Conservation (phyloP, 805 yeast species). For the Lipomyces mesembrius region DNA sequence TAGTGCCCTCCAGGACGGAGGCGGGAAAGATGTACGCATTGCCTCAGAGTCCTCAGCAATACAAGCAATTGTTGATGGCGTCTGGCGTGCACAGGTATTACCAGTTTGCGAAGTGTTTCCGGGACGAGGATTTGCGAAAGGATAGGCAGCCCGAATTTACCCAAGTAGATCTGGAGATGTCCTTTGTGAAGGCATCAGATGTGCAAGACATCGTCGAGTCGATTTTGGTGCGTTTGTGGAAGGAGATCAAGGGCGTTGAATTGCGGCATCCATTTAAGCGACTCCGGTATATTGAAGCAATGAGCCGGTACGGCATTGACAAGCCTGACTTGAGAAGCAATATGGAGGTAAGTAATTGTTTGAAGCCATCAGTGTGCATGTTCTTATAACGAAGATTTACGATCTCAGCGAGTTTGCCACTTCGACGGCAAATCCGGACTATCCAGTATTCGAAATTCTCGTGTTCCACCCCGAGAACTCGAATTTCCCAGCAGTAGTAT, state of each 20-base stretch:
- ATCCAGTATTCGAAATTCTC: conserved; percentile 75
- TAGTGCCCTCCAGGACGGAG: conserved; percentile 82
- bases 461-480: conserved; percentile 51
- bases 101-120: conserved; percentile 90
- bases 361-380: too few relatives aligned
- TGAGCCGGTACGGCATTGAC: conserved; percentile 82
- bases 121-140: conserved; percentile 93
- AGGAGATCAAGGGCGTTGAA: conserved; percentile 46
- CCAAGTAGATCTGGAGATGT: conserved; percentile 94
- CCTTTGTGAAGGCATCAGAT: conserved; percentile 70
- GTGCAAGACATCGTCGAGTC: conserved; percentile 69
- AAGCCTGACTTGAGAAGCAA: conserved; percentile 81
- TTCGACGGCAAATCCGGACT: conserved; percentile 50
- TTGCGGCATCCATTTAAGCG: conserved; percentile 47
- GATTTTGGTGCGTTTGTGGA: conserved; percentile 63
- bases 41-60: conserved; percentile 98
- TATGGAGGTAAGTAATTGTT: conserved; percentile 13
- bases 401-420: conserved; percentile 54
- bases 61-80: conserved; percentile 92
- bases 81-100: conserved; percentile 85
- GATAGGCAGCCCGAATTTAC: conserved; percentile 99
- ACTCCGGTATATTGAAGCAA: conserved; percentile 69
- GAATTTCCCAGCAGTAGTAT: conserved; percentile 12
- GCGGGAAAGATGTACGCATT: conserved; percentile 72
- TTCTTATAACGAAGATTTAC: conserved; percentile 52